These are phyloP conservation scores for Collybia sordida DNA, from an alignment of 768 basidiomycete genomes.

Conservation along the genomic window DNA sequence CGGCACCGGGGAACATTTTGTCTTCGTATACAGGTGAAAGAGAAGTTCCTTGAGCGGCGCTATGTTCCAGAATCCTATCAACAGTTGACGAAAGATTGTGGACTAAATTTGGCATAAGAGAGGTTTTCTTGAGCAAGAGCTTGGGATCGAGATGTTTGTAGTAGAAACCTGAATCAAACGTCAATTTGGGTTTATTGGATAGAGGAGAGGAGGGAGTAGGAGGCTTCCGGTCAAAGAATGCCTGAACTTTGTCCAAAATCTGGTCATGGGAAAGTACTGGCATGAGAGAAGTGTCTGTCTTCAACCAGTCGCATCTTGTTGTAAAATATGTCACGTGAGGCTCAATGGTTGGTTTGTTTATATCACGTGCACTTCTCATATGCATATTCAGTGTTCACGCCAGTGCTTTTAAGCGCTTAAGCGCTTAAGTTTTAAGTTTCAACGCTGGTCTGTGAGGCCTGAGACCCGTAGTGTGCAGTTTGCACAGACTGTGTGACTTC, in stretches of 20 bases:
- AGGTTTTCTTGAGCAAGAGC: background rate
- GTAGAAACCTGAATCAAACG: constrained; percentile 5
- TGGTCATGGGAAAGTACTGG: background rate
- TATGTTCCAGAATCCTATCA: background rate
- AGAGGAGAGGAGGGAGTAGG: background rate
- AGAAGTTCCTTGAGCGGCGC: background rate
- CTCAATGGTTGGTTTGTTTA: background rate
- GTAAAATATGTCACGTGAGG: background rate
- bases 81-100: background rate
- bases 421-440: background rate
- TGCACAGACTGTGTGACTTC: too few relatives aligned
- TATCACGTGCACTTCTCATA: background rate
- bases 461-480: too few relatives aligned
- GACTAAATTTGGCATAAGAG: background rate
- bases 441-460: too few relatives aligned
- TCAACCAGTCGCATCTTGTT: background rate
- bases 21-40: background rate
- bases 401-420: background rate
- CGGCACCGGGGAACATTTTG: background rate
- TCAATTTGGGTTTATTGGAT: background rate
- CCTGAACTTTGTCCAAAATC: background rate
- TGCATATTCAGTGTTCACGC: background rate
- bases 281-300: background rate
- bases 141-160: constrained; percentile 9
- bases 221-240: background rate